phyloP scores from a whole-genome alignment of 2,329 filamentous ascomycete genomes.

The Achaetomium macrosporum region DNA sequence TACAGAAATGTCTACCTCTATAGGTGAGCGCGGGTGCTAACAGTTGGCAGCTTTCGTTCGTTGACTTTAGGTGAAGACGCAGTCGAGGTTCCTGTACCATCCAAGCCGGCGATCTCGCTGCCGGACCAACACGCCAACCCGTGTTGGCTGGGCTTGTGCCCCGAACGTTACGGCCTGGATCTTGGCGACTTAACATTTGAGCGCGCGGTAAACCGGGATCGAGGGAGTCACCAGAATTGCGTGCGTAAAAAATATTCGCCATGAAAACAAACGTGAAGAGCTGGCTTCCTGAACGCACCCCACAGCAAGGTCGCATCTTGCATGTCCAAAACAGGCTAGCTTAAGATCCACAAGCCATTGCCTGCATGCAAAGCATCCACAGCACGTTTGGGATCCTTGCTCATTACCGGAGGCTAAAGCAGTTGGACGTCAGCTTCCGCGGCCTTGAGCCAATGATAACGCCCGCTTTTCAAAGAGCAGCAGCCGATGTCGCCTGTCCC shows the following conservation, averaged over 20 bases:
- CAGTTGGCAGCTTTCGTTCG: too few relatives aligned
- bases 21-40: too few relatives aligned
- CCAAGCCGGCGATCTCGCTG: too few relatives aligned
- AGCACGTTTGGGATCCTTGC: conserved; percentile 21
- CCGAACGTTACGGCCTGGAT: too few relatives aligned
- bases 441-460: conserved; percentile 23
- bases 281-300: conserved; percentile 22
- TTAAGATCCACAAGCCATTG: conserved; percentile 26
- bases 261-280: conserved; percentile 3
- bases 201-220: background rate
- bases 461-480: conserved; percentile 24
- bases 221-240: background rate
- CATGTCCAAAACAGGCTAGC: conserved; percentile 15
- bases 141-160: too few relatives aligned
- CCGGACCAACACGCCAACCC: too few relatives aligned
- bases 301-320: conserved; percentile 24
- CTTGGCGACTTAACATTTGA: background rate
- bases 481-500: conserved; percentile 26
- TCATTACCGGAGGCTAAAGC: conserved; percentile 4
- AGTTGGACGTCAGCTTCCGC: conserved; percentile 18
- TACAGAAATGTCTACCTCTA: too few relatives aligned
- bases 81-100: too few relatives aligned
- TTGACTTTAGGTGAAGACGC: too few relatives aligned
- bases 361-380: conserved; percentile 25
- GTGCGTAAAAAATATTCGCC: conserved; percentile 21